These are phyloP conservation scores for Aspergillus felis DNA, from an alignment of 2,329 filamentous ascomycete genomes.

Conservation along the genomic window DNA sequence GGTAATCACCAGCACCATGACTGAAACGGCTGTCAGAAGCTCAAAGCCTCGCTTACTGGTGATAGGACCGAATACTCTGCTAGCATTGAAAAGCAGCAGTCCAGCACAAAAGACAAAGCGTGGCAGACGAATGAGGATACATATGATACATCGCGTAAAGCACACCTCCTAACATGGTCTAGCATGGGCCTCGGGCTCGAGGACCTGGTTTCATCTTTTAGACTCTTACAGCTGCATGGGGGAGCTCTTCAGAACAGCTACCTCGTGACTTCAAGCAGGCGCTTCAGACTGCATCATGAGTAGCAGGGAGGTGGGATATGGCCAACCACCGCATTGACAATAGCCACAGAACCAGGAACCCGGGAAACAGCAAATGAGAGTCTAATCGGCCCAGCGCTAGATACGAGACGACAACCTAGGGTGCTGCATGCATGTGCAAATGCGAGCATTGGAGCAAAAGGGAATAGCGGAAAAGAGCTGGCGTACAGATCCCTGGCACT, in stretches of 20 bases:
- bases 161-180: conserved; percentile 17
- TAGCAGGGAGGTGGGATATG: conserved; percentile 4
- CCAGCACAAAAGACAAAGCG: conserved; percentile 5
- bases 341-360: conserved; percentile 11
- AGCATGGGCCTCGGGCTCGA: background rate
- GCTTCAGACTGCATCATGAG: conserved; percentile 13
- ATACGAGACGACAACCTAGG: background rate
- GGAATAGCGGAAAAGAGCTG: conserved; percentile 17
- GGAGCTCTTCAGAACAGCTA: conserved; percentile 11
- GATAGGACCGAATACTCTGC: background rate
- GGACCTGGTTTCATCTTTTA: background rate
- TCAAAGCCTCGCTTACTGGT: too few relatives aligned
- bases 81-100: background rate
- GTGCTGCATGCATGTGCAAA: conserved; percentile 1
- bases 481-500: conserved; percentile 25
- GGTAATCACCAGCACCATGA: too few relatives aligned
- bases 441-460: conserved; percentile 7
- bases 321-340: conserved; percentile 2
- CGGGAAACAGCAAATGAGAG: conserved; percentile 7
- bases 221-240: conserved; percentile 12
- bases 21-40: too few relatives aligned
- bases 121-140: background rate
- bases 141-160: conserved; percentile 11
- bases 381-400: background rate
- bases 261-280: conserved; percentile 16